phyloP scores from a whole-genome alignment of 2,329 filamentous ascomycete genomes.

The Colletotrichum sp. region DNA sequence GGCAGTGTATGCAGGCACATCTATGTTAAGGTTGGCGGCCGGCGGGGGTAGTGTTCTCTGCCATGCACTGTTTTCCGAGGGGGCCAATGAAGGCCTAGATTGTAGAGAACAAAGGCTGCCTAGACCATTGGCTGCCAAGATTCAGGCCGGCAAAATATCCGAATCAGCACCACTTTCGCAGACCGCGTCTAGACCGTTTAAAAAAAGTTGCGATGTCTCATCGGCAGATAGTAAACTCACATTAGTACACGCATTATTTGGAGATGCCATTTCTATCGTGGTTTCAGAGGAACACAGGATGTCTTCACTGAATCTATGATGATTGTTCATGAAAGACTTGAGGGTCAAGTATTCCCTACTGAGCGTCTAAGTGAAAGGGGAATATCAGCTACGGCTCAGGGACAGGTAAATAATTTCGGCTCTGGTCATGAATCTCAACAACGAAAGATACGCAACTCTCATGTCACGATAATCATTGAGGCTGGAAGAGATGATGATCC shows the following conservation, averaged over 20 bases:
- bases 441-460: not conserved
- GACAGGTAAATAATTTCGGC: not conserved
- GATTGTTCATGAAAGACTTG: not conserved
- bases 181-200: not conserved
- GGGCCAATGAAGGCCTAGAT: not conserved
- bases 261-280: not conserved
- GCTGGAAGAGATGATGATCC: not conserved
- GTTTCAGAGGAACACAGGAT: not conserved
- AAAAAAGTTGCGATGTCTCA: not conserved
- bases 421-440: not conserved
- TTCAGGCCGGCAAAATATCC: not conserved
- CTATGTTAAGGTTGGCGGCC: not conserved
- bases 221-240: not conserved
- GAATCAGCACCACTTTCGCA: not conserved
- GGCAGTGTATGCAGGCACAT: not conserved
- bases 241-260: not conserved
- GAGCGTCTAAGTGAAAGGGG: not conserved
- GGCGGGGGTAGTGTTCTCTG: not conserved
- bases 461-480: not conserved
- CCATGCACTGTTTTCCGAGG: not conserved
- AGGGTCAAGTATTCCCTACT: not conserved
- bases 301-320: not conserved
- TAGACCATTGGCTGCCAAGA: not conserved
- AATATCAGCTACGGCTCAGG: not conserved
- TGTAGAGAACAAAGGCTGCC: not conserved